Conservation (phyloP, 169 alveolate species). For the Eimeria sp. region DNA sequence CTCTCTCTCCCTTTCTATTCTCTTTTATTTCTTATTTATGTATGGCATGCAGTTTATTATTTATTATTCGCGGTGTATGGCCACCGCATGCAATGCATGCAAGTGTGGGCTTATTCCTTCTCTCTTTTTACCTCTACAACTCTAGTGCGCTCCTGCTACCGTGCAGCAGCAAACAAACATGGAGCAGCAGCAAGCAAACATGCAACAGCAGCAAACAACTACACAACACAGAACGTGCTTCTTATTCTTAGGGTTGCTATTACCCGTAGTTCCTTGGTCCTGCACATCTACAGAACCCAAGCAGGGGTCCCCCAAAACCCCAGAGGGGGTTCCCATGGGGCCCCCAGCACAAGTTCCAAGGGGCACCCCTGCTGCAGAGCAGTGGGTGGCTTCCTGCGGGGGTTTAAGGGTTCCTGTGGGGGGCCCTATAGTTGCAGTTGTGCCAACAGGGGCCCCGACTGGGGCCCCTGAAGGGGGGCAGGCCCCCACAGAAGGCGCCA, state of each 20-base stretch:
- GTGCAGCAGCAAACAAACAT: neutral
- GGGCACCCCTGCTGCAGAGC: too few relatives aligned
- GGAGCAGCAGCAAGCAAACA: neutral
- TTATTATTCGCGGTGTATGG: too few relatives aligned
- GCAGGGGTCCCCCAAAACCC: neutral
- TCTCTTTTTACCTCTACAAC: too few relatives aligned
- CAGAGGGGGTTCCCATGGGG: too few relatives aligned
- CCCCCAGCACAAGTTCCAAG: too few relatives aligned
- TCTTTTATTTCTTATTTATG: too few relatives aligned
- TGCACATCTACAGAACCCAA: neutral
- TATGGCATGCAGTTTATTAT: too few relatives aligned
- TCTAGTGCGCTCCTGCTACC: too few relatives aligned
- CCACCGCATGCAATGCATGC: too few relatives aligned
- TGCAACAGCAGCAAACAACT: neutral
- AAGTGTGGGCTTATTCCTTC: too few relatives aligned
- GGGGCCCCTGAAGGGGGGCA: neutral
- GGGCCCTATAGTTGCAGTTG: neutral
- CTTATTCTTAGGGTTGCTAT: neutral
- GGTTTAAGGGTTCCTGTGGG: neutral
- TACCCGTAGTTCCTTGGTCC: too few relatives aligned
- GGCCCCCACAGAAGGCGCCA: neutral
- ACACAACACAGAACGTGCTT: neutral
- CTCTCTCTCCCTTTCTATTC: too few relatives aligned
- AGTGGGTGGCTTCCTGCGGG: neutral
- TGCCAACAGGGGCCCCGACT: neutral